Evolutionary conservation across 2,329 filamentous ascomycete genomes (phyloP), one percentile per base, ranked within the genome.

Genomic region (Rutstroemia sydowiana): DNA sequence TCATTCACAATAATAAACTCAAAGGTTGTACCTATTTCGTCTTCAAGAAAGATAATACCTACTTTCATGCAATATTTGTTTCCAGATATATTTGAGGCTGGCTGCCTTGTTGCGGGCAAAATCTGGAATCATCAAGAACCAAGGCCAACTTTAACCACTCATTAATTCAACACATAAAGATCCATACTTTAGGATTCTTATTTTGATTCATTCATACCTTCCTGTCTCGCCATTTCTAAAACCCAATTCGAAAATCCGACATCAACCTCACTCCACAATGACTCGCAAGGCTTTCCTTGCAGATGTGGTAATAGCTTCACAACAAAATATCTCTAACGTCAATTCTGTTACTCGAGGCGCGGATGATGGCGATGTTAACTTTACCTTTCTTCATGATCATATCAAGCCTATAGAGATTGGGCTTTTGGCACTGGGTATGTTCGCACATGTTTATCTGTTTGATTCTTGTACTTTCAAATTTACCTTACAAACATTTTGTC

Each of bases 331-430:
- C 43, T 57, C 70, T 1, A 69, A 75, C 45, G 71, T 93, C 44
- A 69, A 69, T 44, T 64, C 73, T 31, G 69, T 95, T 21, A 69
- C 70, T 31, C 70, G 72, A 32, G 85, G 85, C 14, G 80, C 83
- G 5, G 84, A 86, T 30, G 85, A 92, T 66, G 87, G 86, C 46
- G 81, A 87, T 52, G 73, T 95, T 52, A 75, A 75, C 13, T 85
- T 92, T 65, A 72, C 68, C 4, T 87, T 76, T 59, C 55, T 63
- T 68, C 69, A 61, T 31, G 31, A 39, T 40, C 49, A 54, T 42
- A 59, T 57, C 8, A 20, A 48, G 13, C 57, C 62, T 8, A 58
- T 63, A 16, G 59, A 64, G 39, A 61, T 66, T 20, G 54, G 53
- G 41, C 48, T 65, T 18, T 55, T 63, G 9, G 48, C 52, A 39